phyloP scores from a whole-genome alignment of 202 grass and related monocot genomes.

The Brachypodium distachyon region DNA sequence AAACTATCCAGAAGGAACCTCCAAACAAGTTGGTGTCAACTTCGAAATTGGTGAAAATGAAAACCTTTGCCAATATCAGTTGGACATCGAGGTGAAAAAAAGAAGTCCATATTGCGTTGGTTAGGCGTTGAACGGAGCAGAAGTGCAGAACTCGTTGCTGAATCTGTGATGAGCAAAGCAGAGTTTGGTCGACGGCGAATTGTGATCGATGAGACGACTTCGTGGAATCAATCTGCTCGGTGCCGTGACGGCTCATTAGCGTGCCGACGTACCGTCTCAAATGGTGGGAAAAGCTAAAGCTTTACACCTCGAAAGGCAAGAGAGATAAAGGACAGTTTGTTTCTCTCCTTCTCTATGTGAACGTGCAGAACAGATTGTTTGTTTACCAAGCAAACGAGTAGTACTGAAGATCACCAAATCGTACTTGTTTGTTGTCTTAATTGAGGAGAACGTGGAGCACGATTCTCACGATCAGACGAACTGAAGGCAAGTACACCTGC shows the following conservation, averaged over 20 bases:
- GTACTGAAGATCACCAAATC: not conserved
- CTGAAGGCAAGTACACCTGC: not conserved
- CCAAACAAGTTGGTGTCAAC: no score
- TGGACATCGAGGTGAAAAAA: no score
- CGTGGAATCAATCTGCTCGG: not conserved
- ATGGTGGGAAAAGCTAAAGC: not conserved
- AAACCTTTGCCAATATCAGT: no score
- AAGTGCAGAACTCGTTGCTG: not conserved
- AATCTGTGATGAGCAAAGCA: no score
- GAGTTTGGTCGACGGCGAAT: not conserved
- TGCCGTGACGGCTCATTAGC: conserved; percentile 1
- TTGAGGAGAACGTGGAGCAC: not conserved
- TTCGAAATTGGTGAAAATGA: no score
- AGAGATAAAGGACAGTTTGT: not conserved
- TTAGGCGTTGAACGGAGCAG: not conserved
- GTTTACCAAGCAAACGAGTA: not conserved
- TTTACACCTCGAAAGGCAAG: conserved; percentile 2
- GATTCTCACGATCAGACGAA: not conserved
- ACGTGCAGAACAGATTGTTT: not conserved
- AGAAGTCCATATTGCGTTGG: no score
- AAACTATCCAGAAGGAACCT: no score
- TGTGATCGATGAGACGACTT: not conserved
- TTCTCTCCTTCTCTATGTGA: not conserved
- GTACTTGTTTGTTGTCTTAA: not conserved
- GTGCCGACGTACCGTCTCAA: not conserved